Base-by-base conservation (phyloP, 2,329 filamentous ascomycete species). In the Cercospora citrullina region DNA sequence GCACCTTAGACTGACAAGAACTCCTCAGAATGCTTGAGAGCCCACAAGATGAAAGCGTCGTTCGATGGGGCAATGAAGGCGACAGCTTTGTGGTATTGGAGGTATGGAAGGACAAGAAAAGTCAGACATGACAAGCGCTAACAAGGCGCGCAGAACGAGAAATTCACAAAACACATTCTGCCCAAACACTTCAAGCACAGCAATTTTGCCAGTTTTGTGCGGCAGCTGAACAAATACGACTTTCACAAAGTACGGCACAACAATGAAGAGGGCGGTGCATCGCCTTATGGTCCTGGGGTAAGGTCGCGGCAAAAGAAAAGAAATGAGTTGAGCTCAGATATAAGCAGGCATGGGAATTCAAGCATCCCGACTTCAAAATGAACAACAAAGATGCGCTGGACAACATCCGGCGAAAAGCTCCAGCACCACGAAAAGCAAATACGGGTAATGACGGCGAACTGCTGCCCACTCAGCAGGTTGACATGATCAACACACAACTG, bases 141-240 rank as follows among this genome's bases (percentile, higher is more conserved):
- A 67, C 45, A 16, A 14, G 8, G 21, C 60, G 55, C 16, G 51
- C 79, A 97, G 94, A 96, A 96, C 80, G 94, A 98, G 80, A 97
- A 96, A 80, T 99, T 99, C 77, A 98, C 95, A 23, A 97, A 97
- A 79, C 91, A 92, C 45, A 96, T 99, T 75, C 87, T 99, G 16
- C 95, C 95, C 2, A 97, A 98, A 79, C 93, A 98, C 77, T 99
- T 99, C 85, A 99, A 99, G 81, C 95, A 98, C 79, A 91, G 91
- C 79, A 92, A 92, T 75, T 92, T 91, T 77, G 89, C 90, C 9
- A 92, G 90, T 1, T 92, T 92, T 73, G 90, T 92, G 45, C 87
- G 90, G 48, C 90, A 92, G 73, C 80, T 92, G 64, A 84, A 84
- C 70, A 85, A 86, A 79, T 86, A 86, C 72, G 83, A 84, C 82